Conservation (phyloP, 31 red algal genomes). For the Asparagopsis taxiformis region DNA sequence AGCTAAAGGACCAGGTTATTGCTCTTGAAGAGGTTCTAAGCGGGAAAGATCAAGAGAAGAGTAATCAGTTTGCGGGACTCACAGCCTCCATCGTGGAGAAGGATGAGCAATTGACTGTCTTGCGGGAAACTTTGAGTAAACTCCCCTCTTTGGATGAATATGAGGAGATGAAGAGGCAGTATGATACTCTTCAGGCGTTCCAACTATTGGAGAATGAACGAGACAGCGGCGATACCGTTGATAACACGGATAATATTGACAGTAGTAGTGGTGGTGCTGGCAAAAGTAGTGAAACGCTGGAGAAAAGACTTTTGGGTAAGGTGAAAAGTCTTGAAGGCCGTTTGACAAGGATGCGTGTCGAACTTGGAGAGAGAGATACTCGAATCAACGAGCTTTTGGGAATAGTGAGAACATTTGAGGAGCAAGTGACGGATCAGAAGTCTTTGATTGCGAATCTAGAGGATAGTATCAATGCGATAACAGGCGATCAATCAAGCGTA, state of each 20-base stretch:
- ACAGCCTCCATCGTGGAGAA: constrained; percentile 47
- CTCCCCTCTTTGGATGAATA: constrained; percentile 57
- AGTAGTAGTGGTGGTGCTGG: not conserved
- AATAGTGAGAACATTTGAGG: constrained; percentile 49
- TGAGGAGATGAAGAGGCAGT: constrained; percentile 55
- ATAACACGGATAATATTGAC: constrained; percentile 1
- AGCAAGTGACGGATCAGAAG: constrained; percentile 72
- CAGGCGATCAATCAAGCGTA: constrained; percentile 37
- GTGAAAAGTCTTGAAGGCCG: constrained; percentile 66
- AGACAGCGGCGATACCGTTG: constrained; percentile 11
- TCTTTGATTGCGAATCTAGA: constrained; percentile 69
- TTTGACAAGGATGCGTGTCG: constrained; percentile 61
- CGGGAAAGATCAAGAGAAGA: constrained; percentile 57
- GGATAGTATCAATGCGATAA: constrained; percentile 78
- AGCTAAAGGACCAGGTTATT: constrained; percentile 64
- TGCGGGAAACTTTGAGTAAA: constrained; percentile 34
- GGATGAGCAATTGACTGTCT: constrained; percentile 30
- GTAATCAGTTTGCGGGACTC: constrained; percentile 59
- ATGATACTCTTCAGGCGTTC: constrained; percentile 58
- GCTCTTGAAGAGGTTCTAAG: constrained; percentile 50
- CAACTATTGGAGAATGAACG: constrained; percentile 42
- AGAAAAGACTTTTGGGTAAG: constrained; percentile 65
- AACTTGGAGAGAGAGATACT: constrained; percentile 32
- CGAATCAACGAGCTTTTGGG: constrained; percentile 34
- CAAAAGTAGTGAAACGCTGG: not conserved